Conservation (phyloP, 768 basidiomycete genomes). For the Hericium erinaceus region DNA sequence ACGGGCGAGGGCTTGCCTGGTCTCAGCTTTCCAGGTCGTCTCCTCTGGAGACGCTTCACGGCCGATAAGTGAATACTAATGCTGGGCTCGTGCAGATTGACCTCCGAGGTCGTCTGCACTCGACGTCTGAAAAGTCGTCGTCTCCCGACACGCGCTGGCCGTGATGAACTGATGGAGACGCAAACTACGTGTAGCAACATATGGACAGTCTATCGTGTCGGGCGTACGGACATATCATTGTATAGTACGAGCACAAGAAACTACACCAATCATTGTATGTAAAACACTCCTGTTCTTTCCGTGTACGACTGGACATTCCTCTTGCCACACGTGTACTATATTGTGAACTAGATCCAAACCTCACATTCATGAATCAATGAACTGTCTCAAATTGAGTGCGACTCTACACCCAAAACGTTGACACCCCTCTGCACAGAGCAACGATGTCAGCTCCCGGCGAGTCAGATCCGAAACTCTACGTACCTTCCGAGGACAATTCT, state of each 20-base stretch:
- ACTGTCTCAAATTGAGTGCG: constrained; percentile 1
- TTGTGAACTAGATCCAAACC: too few species aligned
- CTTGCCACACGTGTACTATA: too few species aligned
- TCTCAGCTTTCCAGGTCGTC: not conserved
- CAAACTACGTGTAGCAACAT: too few species aligned
- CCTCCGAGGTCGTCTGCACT: not conserved
- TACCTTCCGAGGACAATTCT: constrained; percentile 41
- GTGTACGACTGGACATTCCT: not conserved
- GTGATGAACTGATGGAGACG: too few species aligned
- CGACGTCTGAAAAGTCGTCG: too few species aligned
- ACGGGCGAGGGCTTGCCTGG: not conserved
- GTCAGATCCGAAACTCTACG: constrained; percentile 4
- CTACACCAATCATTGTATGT: too few species aligned
- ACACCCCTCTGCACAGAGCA: constrained; percentile 3
- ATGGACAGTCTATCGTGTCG: too few species aligned
- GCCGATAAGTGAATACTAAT: not conserved
- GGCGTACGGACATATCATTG: too few species aligned
- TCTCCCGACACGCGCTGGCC: too few species aligned
- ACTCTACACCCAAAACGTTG: constrained; percentile 20
- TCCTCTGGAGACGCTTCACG: not conserved
- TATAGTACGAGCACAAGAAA: too few species aligned
- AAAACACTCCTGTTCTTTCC: not conserved
- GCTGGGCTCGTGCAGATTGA: not conserved
- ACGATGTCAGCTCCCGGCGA: not conserved
- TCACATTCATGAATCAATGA: too few species aligned